A percentile compares a stretch with the other conserved stretches of the same genome.
Evolutionary conservation across 352 stramenopile genomes (phyloP).

Genomic region (Thalassiosira exigua): DNA sequence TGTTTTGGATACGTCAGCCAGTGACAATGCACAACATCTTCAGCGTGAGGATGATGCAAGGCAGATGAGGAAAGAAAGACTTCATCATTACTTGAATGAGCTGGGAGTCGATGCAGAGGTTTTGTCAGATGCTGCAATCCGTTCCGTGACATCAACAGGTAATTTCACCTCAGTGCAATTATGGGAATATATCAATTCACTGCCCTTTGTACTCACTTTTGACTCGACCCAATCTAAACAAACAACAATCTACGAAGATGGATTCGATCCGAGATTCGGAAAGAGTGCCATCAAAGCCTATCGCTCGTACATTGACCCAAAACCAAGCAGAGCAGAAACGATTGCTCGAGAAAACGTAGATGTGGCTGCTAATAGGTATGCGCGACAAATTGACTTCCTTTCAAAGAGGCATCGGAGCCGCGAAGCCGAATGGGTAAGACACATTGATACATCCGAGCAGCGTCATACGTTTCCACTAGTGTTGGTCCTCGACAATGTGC

Average conservation of each 20-base stretch:
- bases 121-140: constrained; percentile 50
- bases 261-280: constrained; percentile 62
- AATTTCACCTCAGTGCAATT: constrained; percentile 12
- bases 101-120: constrained; percentile 52
- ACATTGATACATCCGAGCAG: constrained; percentile 62
- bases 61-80: constrained; percentile 33
- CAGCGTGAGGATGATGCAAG: constrained; percentile 21
- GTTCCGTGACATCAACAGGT: constrained; percentile 54
- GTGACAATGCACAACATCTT: constrained; percentile 9
- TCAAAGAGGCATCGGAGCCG: constrained; percentile 72
- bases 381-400: constrained; percentile 82
- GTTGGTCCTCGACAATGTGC: constrained; percentile 84
- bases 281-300: constrained; percentile 79
- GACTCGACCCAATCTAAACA: neutral
- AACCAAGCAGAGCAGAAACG: constrained; percentile 48
- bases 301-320: constrained; percentile 74
- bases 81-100: constrained; percentile 55
- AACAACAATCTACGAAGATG: constrained; percentile 32
- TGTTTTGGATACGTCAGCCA: constrained; percentile 5
- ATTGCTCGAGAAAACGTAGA: constrained; percentile 53
- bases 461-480: constrained; percentile 70
- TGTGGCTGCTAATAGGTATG: constrained; percentile 58
- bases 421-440: constrained; percentile 75
- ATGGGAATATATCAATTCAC: too few species aligned
- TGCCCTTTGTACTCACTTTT: too few species aligned